Conservation (phyloP, 768 basidiomycete species). For the Asterophora lycoperdoides region DNA sequence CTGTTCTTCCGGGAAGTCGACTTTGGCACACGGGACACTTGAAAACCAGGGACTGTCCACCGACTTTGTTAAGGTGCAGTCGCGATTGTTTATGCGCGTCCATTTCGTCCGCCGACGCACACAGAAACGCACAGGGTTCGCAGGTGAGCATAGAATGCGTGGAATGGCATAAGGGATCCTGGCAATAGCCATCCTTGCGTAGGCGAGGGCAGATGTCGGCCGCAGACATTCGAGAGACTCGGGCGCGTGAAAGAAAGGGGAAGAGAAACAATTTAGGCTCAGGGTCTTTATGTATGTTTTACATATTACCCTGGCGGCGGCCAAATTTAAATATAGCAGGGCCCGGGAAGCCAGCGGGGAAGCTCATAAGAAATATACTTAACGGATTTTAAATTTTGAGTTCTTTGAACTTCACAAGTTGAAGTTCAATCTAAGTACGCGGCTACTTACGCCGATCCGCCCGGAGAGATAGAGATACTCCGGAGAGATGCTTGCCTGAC, state of each 20-base stretch:
- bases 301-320: too few relatives aligned
- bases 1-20: conserved; percentile 1
- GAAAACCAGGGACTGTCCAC: conserved; percentile 5
- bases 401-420: too few relatives aligned
- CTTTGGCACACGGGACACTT: conserved; percentile 12
- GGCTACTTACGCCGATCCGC: too few relatives aligned
- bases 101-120: conserved; percentile 10
- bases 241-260: neutral
- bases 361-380: too few relatives aligned
- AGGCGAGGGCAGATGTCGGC: conserved; percentile 16
- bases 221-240: neutral
- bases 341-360: too few relatives aligned
- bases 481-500: too few relatives aligned
- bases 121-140: conserved; percentile 20
- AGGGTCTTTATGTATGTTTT: too few relatives aligned
- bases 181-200: conserved; percentile 16
- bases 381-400: too few relatives aligned
- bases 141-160: conserved; percentile 18
- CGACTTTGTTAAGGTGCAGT: conserved; percentile 15
- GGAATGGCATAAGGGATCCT: conserved; percentile 8
- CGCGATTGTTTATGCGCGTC: conserved; percentile 10
- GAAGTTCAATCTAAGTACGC: too few relatives aligned
- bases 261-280: neutral
- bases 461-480: too few relatives aligned
- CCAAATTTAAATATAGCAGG: too few relatives aligned